Evolutionary conservation across 176 grass and related monocot genomes (phyloP).

Genomic region (Pontederia crassipes): DNA sequence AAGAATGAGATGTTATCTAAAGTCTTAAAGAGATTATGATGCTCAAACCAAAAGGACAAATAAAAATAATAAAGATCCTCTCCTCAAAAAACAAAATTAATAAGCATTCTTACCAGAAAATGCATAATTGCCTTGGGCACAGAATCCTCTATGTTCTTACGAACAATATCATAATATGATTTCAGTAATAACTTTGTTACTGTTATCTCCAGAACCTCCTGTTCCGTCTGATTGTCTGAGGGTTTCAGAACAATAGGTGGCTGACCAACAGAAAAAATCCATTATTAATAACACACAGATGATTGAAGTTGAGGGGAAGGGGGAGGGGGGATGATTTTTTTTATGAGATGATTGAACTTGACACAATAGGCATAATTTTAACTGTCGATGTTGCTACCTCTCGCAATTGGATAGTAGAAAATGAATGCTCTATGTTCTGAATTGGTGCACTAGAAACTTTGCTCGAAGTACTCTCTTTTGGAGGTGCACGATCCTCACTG

Average conservation of each 20-base stretch:
- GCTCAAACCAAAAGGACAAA: too few species aligned
- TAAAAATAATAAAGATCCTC: too few species aligned
- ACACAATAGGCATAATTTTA: not conserved
- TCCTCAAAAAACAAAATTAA: not conserved
- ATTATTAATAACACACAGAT: conserved; percentile 20
- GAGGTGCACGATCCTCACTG: conserved; percentile 52
- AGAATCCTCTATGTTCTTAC: conserved; percentile 91
- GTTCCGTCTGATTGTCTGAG: conserved; percentile 84
- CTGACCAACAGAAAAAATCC: conserved; percentile 36
- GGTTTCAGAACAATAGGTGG: conserved; percentile 80
- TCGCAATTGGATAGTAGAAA: conserved; percentile 67
- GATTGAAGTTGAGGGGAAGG: not conserved
- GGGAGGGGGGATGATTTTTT: too few species aligned
- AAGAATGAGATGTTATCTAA: too few species aligned
- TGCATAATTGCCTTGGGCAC: conserved; percentile 98
- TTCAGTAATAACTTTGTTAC: conserved; percentile 96
- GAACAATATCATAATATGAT: conserved; percentile 98
- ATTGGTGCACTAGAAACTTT: conserved; percentile 37
- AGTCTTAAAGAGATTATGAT: too few species aligned
- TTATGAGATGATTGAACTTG: conserved; percentile 5
- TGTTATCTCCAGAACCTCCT: conserved; percentile 87
- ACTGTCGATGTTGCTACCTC: conserved; percentile 37
- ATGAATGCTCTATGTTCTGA: conserved; percentile 45
- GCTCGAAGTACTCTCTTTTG: conserved; percentile 47
- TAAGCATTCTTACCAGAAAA: conserved; percentile 54